These are phyloP conservation scores for Hemileia vastatrix DNA, from an alignment of 1,284 basidiomycete genomes.

Conservation along the genomic window DNA sequence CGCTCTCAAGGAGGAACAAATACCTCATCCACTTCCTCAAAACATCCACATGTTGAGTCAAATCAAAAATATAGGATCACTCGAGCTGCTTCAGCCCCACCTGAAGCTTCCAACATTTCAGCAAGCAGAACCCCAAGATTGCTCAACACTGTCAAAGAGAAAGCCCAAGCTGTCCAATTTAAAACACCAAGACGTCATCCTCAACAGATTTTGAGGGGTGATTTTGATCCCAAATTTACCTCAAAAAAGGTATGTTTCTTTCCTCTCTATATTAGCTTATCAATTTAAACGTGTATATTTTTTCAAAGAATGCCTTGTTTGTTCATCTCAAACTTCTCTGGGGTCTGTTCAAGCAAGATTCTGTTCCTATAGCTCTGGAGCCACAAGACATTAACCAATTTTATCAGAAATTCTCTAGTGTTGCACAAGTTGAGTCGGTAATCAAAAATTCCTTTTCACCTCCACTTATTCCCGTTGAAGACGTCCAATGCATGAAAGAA, in stretches of 20 bases:
- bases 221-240: background rate
- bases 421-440: background rate
- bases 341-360: conserved; percentile 12
- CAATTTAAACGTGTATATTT: background rate
- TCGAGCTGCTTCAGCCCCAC: background rate
- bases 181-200: conserved; percentile 2
- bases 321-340: conserved; percentile 16
- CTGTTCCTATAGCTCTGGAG: background rate
- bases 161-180: too few relatives aligned
- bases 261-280: background rate
- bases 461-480: background rate
- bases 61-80: background rate
- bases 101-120: too few relatives aligned
- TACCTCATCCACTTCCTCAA: background rate
- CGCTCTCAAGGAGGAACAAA: too few relatives aligned
- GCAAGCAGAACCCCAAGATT: too few relatives aligned
- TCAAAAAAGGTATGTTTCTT: background rate
- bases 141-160: too few relatives aligned
- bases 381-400: background rate
- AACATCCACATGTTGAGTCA: background rate
- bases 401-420: background rate
- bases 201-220: background rate
- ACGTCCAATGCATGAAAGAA: background rate
- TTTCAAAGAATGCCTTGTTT: conserved; percentile 8
- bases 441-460: background rate